phyloP scores from a whole-genome alignment of 179 eudicot genomes.

The Beta macrorhiza region DNA sequence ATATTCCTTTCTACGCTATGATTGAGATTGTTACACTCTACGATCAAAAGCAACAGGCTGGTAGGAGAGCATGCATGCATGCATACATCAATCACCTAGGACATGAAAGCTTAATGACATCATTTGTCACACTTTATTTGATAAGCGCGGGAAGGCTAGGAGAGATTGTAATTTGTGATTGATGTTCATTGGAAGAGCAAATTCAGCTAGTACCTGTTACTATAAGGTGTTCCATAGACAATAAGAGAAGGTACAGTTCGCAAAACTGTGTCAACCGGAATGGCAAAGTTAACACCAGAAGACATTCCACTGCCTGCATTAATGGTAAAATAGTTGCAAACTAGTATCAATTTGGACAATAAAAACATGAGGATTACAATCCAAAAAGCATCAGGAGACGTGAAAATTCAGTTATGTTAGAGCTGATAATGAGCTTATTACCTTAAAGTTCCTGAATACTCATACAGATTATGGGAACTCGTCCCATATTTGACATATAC shows the following conservation, averaged over 20 bases:
- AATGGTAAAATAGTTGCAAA: neutral
- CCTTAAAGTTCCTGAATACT: neutral
- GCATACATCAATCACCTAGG: too few species aligned
- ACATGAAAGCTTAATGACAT: neutral
- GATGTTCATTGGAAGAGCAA: neutral
- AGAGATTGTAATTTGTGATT: too few species aligned
- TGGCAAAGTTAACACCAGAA: conserved; percentile 89
- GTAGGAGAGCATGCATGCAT: too few species aligned
- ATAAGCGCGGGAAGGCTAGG: neutral
- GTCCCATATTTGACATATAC: neutral
- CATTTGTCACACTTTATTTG: neutral
- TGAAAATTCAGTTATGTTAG: neutral
- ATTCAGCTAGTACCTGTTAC: conserved; percentile 49
- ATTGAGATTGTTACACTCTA: too few species aligned
- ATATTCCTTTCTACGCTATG: too few species aligned
- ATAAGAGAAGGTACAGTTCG: conserved; percentile 69
- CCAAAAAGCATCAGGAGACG: neutral
- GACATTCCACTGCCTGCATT: conserved; percentile 79
- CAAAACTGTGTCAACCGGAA: conserved; percentile 80
- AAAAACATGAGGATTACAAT: neutral
- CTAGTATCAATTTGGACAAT: neutral
- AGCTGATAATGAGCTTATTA: neutral
- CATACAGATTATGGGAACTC: neutral
- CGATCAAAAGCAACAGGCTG: too few species aligned
- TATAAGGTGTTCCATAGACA: conserved; percentile 81